These are phyloP conservation scores for Aureobasidium sp. DNA, from an alignment of 2,329 filamentous ascomycete species.

Conservation along the genomic window DNA sequence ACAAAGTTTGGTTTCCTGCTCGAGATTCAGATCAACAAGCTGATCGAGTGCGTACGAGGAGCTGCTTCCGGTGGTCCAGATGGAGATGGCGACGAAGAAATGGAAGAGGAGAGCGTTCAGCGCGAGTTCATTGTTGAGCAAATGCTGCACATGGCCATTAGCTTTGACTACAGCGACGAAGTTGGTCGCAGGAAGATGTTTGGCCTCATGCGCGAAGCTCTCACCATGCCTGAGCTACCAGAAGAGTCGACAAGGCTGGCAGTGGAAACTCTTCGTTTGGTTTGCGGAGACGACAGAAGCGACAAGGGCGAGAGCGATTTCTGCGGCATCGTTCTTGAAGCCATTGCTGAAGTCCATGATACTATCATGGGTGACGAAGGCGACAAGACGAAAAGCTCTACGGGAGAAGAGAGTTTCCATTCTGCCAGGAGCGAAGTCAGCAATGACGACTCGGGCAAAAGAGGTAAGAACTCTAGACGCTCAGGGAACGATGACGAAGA, in stretches of 20 bases:
- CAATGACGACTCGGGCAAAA: constrained; percentile 43
- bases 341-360: constrained; percentile 93
- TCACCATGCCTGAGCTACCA: constrained; percentile 80
- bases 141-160: constrained; percentile 82
- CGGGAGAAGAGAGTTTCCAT: constrained; percentile 74
- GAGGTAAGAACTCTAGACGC: constrained; percentile 34
- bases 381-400: constrained; percentile 44
- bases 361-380: constrained; percentile 68
- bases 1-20: constrained; percentile 84
- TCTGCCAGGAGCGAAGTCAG: constrained; percentile 84
- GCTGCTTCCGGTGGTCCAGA: constrained; percentile 41
- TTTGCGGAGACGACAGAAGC: constrained; percentile 68
- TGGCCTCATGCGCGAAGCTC: constrained; percentile 72
- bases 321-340: constrained; percentile 79
- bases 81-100: constrained; percentile 54
- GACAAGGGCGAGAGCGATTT: constrained; percentile 72
- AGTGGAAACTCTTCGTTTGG: constrained; percentile 71
- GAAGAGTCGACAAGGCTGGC: constrained; percentile 88
- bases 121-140: constrained; percentile 96
- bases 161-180: constrained; percentile 95
- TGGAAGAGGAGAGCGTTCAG: constrained; percentile 76
- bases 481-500: constrained; percentile 57
- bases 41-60: constrained; percentile 57
- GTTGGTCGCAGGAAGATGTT: constrained; percentile 96
- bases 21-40: constrained; percentile 66